Base-by-base conservation (phyloP, 257 asterid genomes). In the Solanum neorickii region DNA sequence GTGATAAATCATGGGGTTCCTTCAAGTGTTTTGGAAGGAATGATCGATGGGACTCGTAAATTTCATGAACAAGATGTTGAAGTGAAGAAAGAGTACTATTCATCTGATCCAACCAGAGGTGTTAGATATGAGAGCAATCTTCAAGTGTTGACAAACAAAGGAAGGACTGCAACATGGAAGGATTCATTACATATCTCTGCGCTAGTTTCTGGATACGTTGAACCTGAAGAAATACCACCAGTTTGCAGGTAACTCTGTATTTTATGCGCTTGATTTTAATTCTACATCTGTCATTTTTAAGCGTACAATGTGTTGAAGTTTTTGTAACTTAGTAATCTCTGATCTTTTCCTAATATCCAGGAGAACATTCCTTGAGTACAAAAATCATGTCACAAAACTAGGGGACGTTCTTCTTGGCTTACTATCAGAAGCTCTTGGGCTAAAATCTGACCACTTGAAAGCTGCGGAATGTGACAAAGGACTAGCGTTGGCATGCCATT, bases 61-160 rank as follows among this genome's bases (percentile, higher is more conserved):
- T 96, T 96, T 85, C 96, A 96, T 74, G 98, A 96, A 12, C 94
- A 89, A n/a, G 95, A 93, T 73, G 90, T 69, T 9, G 93, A 92
- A 86, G 85, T 87, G 46, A 96, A 96, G 93, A 90, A 83, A 77
- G 87, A 86, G 52, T 91, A 87, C 4, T 87, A 92, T 41, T 84
- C 94, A 0, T 86, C 91, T 0, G 98, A 92, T 15, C 1, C 12
- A n/a, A 12, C 4, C 87, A 89, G 80, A 60, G 90, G 86, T 88
- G 97, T 94, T 60, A 93, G 88, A 74, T 94, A 87, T 77, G 89
- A 77, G 1, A 96, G 96, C 90, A 94, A 93, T 44, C 83, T 93
- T 75, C 96, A 94, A 82, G 74, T 93, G 44, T 93, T 88, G 25
- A 84, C 86, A 2, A 90, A 96, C 29, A 68, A 66, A n/a, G 31